These are phyloP conservation scores for Penicillium sp. DNA, from an alignment of 2,329 filamentous ascomycete species.

Conservation along the genomic window DNA sequence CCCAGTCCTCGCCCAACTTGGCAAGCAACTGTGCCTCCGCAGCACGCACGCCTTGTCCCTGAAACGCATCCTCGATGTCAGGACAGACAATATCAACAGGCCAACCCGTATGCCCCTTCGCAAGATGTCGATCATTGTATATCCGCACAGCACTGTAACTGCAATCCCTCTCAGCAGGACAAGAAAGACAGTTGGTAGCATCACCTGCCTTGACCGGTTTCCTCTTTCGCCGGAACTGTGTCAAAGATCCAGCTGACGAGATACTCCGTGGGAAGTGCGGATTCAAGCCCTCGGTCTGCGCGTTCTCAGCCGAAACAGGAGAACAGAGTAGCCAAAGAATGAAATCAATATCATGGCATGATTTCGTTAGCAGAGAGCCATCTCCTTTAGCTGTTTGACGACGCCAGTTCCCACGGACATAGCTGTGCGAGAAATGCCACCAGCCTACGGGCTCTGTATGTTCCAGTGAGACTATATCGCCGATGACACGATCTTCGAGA, in stretches of 20 bases:
- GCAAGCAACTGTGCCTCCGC: slow-evolving; percentile 55
- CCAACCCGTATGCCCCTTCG: slow-evolving; percentile 70
- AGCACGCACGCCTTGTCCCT: slow-evolving; percentile 44
- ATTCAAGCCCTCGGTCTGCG: slow-evolving; percentile 30
- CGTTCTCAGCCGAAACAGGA: slow-evolving; percentile 48
- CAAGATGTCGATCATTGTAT: slow-evolving; percentile 71
- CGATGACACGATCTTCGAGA: slow-evolving; percentile 72
- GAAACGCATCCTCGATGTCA: slow-evolving; percentile 78
- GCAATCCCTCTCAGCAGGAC: slow-evolving; percentile 72
- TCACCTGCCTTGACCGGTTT: slow-evolving; percentile 74
- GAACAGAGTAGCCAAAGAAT: slow-evolving; percentile 88
- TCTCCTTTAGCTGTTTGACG: slow-evolving; percentile 72
- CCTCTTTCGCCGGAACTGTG: slow-evolving; percentile 72
- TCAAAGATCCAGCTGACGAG: slow-evolving; percentile 73
- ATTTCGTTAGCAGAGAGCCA: slow-evolving; percentile 84
- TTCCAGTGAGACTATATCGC: slow-evolving; percentile 80
- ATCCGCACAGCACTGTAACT: slow-evolving; percentile 83
- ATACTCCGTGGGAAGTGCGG: slow-evolving; percentile 75
- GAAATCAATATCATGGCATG: slow-evolving; percentile 94
- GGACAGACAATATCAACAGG: slow-evolving; percentile 87
- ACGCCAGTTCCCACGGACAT: slow-evolving; percentile 91
- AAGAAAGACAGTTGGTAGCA: slow-evolving; percentile 86
- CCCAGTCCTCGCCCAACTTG: slow-evolving; percentile 57
- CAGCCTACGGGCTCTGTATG: slow-evolving; percentile 94
- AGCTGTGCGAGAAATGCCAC: slow-evolving; percentile 93